Evolutionary conservation across 257 asterid genomes (phyloP), one percentile per base, ranked within the genome.

Genomic region (Solanum dulcamara): DNA sequence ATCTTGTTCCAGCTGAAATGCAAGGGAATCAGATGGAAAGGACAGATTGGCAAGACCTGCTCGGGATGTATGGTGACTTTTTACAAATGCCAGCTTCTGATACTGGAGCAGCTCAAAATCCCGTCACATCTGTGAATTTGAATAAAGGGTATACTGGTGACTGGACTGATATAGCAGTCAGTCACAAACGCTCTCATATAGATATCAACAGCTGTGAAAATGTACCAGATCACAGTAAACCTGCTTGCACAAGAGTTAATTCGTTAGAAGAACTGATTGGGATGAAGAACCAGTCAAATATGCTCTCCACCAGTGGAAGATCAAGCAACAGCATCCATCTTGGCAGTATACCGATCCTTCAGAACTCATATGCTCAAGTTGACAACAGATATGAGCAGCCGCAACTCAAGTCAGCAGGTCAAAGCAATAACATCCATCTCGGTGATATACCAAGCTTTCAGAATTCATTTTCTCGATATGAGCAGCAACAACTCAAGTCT

Each of bases 221-320:
- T 33, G 83, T 88, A 85, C 42, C 68, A 48, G 84, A 85, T 17
- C 87, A 86, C 18, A 88, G 67, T 50, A 87, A n/a, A 71, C 84
- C 86, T 57, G 86, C 87, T 60, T 80, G 24, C 86, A 84, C 86
- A 85, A 89, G 80, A 38, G 38, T 55, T 51, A 83, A 66, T 55
- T 82, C 94, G n/a, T 87, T 88, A 77, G 89, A 88, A 81, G 92
- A 93, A 44, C 67, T 93, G 68, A 40, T 90, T 79, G 87, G 89
- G 46, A 84, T 24, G 87, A 83, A 50, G 59, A 89, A 90, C 74
- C 87, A 87, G 22, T 71, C 37, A 17, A 50, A 15, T 38, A 68
- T 72, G 60, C 68, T 74, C 59, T 51, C 55, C 37, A 57, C 85
- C 22, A 83, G 80, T 70, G 90, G 83, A 55, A 30, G 83, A 20